A percentile compares a stretch with the other conserved stretches of the same genome.
Evolutionary conservation across 2,329 filamentous ascomycete genomes (phyloP).

Genomic region (Claviceps digitariae): DNA sequence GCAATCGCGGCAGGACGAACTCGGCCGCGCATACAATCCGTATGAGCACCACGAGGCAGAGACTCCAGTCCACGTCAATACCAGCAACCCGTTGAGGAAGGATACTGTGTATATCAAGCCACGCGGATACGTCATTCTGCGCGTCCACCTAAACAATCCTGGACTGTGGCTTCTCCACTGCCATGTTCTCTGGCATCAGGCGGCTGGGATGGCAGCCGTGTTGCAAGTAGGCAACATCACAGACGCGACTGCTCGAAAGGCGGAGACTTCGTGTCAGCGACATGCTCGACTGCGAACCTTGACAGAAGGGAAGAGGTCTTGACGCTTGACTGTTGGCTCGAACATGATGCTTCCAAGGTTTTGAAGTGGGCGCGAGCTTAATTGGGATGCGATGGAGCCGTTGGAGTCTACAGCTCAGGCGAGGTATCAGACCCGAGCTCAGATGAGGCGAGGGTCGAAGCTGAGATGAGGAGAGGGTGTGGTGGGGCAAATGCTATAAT

Average conservation of each 20-base stretch:
- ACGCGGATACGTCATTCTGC: conserved; percentile 21
- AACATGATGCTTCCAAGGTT: too few relatives aligned
- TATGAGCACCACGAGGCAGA: conserved; percentile 1
- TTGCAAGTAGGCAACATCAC: conserved; percentile 6
- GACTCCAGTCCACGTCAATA: conserved; percentile 1
- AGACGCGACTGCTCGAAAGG: neutral
- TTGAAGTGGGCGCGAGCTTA: neutral
- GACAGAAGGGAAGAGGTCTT: neutral
- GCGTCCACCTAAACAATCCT: conserved; percentile 21
- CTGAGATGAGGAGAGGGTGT: too few relatives aligned
- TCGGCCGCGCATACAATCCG: conserved; percentile 7
- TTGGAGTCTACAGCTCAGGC: too few relatives aligned
- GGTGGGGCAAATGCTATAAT: too few relatives aligned
- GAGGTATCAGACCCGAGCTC: too few relatives aligned
- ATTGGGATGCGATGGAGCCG: neutral
- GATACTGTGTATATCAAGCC: conserved; percentile 19
- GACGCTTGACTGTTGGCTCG: too few relatives aligned
- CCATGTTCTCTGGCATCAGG: conserved; percentile 23
- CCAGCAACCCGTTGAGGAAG: conserved; percentile 16
- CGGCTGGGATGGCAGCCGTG: conserved; percentile 18
- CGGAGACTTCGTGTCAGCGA: neutral
- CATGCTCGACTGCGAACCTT: neutral
- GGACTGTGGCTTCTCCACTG: conserved; percentile 26
- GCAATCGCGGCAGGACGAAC: neutral
- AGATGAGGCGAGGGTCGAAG: too few relatives aligned